These are phyloP conservation scores for Cicer arietinum DNA, from an alignment of 306 rosid genomes.

Conservation along the genomic window DNA sequence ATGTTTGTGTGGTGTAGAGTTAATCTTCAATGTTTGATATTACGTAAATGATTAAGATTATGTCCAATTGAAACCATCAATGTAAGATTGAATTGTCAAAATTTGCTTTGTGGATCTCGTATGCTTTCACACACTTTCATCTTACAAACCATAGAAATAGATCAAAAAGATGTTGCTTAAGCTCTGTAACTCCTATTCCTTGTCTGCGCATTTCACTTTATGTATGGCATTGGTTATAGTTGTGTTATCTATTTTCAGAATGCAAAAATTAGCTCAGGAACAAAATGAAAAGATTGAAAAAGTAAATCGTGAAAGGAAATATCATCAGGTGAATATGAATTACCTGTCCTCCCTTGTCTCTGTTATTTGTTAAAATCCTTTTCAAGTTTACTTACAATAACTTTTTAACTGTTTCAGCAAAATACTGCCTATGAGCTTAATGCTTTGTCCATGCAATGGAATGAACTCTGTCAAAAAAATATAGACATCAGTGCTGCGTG, in stretches of 20 bases:
- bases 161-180: constrained; percentile 4
- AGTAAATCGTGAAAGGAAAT: constrained; percentile 92
- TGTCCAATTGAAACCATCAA: neutral
- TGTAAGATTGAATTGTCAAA: neutral
- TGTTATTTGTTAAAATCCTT: constrained; percentile 31
- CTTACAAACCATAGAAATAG: neutral
- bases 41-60: neutral
- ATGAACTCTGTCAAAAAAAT: constrained; percentile 85
- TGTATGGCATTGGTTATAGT: constrained; percentile 30
- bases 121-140: neutral
- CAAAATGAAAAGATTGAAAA: constrained; percentile 78
- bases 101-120: neutral
- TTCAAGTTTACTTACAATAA: constrained; percentile 27
- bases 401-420: constrained; percentile 63
- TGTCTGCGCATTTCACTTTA: constrained; percentile 30
- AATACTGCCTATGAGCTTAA: constrained; percentile 89
- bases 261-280: constrained; percentile 87
- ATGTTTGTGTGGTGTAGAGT: too few species aligned
- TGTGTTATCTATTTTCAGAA: constrained; percentile 58
- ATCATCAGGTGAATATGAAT: constrained; percentile 76
- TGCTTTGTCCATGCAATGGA: constrained; percentile 91
- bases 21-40: neutral
- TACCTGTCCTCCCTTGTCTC: constrained; percentile 23
- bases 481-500: constrained; percentile 79
- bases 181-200: constrained; percentile 13